A percentile compares a stretch with the other conserved stretches of the same genome.
Conservation (phyloP, 2,329 filamentous ascomycete genomes). For the Alternaria sp. region DNA sequence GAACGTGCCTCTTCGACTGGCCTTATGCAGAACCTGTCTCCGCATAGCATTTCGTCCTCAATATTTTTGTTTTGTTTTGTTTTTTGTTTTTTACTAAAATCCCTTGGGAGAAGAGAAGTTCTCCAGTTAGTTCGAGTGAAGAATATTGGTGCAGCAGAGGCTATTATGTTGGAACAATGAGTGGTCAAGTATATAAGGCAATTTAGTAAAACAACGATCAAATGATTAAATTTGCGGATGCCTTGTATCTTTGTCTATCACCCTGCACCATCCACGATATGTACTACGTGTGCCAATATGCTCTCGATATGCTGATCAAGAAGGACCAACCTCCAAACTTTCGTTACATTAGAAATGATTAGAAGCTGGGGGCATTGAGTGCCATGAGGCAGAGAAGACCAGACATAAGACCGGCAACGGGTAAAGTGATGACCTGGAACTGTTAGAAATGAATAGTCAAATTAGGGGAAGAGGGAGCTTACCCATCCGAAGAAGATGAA, state of each 20-base stretch:
- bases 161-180: background rate
- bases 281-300: background rate
- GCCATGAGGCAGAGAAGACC: constrained; percentile 55
- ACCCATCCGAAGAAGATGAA: constrained; percentile 49
- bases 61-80: too few species aligned
- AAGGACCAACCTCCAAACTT: background rate
- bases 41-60: too few species aligned
- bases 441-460: background rate
- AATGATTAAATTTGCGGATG: background rate
- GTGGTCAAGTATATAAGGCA: too few species aligned
- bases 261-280: background rate
- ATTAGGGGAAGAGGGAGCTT: background rate
- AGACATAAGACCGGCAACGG: constrained; percentile 52
- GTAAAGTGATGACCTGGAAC: constrained; percentile 56
- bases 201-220: background rate
- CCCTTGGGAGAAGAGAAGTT: too few species aligned
- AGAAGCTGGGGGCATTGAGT: constrained; percentile 54
- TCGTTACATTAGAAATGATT: background rate
- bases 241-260: background rate
- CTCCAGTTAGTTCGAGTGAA: background rate
- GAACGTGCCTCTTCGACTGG: constrained; percentile 9
- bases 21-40: background rate
- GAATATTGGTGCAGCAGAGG: background rate
- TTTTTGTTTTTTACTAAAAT: too few species aligned
- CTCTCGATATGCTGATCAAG: background rate